Conservation (phyloP, 768 basidiomycete species). For the Tylopilus intermedius region DNA sequence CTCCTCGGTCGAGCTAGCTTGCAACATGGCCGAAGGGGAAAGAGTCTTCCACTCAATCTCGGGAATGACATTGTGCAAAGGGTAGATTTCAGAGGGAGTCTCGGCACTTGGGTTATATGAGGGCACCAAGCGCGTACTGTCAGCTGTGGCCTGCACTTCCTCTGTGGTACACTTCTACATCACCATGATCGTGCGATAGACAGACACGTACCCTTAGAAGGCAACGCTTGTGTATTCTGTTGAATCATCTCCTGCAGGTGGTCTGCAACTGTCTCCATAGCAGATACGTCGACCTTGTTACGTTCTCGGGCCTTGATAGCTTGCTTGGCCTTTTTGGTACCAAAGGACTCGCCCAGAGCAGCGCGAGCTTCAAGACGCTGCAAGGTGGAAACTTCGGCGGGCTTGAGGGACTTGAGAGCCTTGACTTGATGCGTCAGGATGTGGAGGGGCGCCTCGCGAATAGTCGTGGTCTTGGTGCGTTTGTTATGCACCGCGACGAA, state of each 20-base stretch:
- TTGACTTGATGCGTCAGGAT: slow-evolving; percentile 78
- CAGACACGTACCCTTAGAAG: slow-evolving; percentile 57
- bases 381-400: slow-evolving; percentile 46
- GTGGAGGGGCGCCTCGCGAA: slow-evolving; percentile 65
- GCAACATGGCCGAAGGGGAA: slow-evolving; percentile 49
- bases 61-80: slow-evolving; percentile 70
- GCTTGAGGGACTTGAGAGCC: slow-evolving; percentile 63
- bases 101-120: slow-evolving; percentile 61
- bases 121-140: slow-evolving; percentile 72
- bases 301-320: slow-evolving; percentile 82
- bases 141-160: slow-evolving; percentile 58
- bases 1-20: slow-evolving; percentile 44
- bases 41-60: slow-evolving; percentile 77
- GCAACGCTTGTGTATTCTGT: slow-evolving; percentile 61
- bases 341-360: slow-evolving; percentile 87
- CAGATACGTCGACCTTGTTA: slow-evolving; percentile 82
- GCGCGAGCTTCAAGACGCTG: slow-evolving; percentile 59
- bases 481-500: slow-evolving; percentile 80
- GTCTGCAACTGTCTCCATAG: slow-evolving; percentile 79
- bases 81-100: slow-evolving; percentile 69
- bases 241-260: slow-evolving; percentile 83
- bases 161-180: slow-evolving; percentile 37
- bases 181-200: not conserved
- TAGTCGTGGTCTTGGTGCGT: slow-evolving; percentile 59
- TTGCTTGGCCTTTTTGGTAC: slow-evolving; percentile 89